Conservation (phyloP, 2,329 filamentous ascomycete genomes). For the Fusarium napiforme region DNA sequence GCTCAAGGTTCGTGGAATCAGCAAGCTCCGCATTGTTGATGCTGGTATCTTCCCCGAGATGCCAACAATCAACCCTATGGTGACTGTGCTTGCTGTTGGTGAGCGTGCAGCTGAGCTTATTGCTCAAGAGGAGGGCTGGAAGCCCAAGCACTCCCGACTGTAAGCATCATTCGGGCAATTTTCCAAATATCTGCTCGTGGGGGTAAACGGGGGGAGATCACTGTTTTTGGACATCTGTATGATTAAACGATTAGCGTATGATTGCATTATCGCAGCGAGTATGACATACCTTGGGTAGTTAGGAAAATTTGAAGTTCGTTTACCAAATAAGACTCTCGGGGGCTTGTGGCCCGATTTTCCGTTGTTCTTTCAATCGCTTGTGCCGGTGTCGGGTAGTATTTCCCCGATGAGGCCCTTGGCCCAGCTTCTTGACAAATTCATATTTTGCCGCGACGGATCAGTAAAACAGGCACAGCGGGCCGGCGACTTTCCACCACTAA, state of each 20-base stretch:
- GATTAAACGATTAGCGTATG: slow-evolving; percentile 35
- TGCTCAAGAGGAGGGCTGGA: slow-evolving; percentile 70
- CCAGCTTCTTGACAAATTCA: slow-evolving; percentile 1
- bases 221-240: slow-evolving; percentile 31
- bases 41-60: slow-evolving; percentile 91
- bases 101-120: slow-evolving; percentile 89
- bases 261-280: slow-evolving; percentile 23
- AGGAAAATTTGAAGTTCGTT: slow-evolving; percentile 8
- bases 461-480: slow-evolving; percentile 24
- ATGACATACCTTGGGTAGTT: slow-evolving; percentile 20
- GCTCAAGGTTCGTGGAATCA: slow-evolving; percentile 77
- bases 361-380: neutral
- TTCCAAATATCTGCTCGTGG: slow-evolving; percentile 3
- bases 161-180: slow-evolving; percentile 30
- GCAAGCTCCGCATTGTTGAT: slow-evolving; percentile 82
- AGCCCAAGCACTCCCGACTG: slow-evolving; percentile 48
- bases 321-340: slow-evolving; percentile 8
- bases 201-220: neutral
- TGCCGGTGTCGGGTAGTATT: slow-evolving; percentile 2
- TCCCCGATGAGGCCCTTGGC: slow-evolving; percentile 5
- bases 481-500: slow-evolving; percentile 16
- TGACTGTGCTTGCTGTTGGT: slow-evolving; percentile 85
- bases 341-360: slow-evolving; percentile 23
- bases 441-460: slow-evolving; percentile 15
- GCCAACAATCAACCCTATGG: slow-evolving; percentile 88